Evolutionary conservation across 2,329 filamentous ascomycete genomes (phyloP).

Genomic region (Fusarium bactridioides): DNA sequence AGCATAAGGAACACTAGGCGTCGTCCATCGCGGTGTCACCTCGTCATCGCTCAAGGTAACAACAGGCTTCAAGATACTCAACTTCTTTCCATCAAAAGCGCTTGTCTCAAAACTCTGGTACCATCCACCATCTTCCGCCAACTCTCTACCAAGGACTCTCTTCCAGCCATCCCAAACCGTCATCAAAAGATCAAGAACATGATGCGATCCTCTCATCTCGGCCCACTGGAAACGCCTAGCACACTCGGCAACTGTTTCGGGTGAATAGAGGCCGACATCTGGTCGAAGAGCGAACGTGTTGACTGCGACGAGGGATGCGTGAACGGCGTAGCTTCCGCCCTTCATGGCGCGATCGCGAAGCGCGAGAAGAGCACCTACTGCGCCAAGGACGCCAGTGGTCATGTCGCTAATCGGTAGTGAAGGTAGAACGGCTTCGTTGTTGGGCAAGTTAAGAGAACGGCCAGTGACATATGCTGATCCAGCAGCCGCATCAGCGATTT

Average conservation of each 20-base stretch:
- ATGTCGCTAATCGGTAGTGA: conserved; percentile 46
- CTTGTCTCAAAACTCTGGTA: conserved; percentile 14
- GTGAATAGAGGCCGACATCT: neutral
- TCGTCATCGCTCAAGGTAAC: neutral
- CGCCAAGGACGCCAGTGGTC: conserved; percentile 46
- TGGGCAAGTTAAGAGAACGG: neutral
- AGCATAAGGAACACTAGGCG: conserved; percentile 18
- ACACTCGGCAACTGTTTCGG: neutral
- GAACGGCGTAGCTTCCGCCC: conserved; percentile 16
- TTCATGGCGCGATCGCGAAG: conserved; percentile 44
- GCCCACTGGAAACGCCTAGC: conserved; percentile 15
- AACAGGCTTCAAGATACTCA: conserved; percentile 18
- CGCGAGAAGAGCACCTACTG: conserved; percentile 44
- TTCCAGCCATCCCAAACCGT: conserved; percentile 18
- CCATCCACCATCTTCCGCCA: neutral
- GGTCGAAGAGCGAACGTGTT: conserved; percentile 6
- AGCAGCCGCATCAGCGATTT: conserved; percentile 62
- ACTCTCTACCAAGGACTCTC: neutral
- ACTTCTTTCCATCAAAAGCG: conserved; percentile 6
- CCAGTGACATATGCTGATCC: conserved; percentile 14
- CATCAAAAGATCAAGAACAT: conserved; percentile 15
- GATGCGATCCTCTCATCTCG: conserved; percentile 14
- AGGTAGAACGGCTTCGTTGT: conserved; percentile 33
- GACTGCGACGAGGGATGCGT: conserved; percentile 2
- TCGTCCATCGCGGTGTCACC: conserved; percentile 4